phyloP scores from a whole-genome alignment of 208 protist species.

The Crithidia acanthocephali region DNA sequence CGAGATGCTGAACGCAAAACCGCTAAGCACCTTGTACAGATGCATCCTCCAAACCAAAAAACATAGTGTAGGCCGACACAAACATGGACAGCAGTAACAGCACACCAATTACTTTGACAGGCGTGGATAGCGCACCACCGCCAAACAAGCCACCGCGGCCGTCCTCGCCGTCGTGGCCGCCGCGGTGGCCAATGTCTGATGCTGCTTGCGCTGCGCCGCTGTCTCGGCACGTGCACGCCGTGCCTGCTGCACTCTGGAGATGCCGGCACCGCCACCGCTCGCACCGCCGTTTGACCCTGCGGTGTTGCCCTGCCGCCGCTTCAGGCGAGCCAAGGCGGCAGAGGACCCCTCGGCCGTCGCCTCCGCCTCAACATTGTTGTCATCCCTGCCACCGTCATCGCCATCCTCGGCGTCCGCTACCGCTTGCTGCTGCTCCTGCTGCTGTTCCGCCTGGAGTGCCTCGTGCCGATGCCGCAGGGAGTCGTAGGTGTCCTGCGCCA shows the following conservation, averaged over 20 bases:
- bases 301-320: slow-evolving; percentile 7
- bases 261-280: slow-evolving; percentile 5
- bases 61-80: slow-evolving; percentile 10
- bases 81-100: slow-evolving; percentile 28
- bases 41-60: neutral
- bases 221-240: slow-evolving; percentile 43
- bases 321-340: neutral
- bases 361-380: neutral
- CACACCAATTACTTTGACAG: slow-evolving; percentile 27
- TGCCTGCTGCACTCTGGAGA: slow-evolving; percentile 55
- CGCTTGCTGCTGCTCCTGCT: slow-evolving; percentile 16
- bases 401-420: slow-evolving; percentile 15
- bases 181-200: neutral
- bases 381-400: neutral
- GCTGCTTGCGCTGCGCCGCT: slow-evolving; percentile 23
- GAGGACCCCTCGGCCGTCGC: neutral
- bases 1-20: slow-evolving; percentile 21
- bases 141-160: slow-evolving; percentile 10
- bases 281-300: neutral
- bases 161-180: neutral
- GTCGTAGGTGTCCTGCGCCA: neutral
- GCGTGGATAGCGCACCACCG: slow-evolving; percentile 18
- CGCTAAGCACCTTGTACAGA: neutral
- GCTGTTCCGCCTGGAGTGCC: slow-evolving; percentile 7
- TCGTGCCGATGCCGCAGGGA: slow-evolving; percentile 7